Percentiles rank a stretch among this genome's conserved stretches.
Evolutionary conservation across 2,329 filamentous ascomycete genomes (phyloP).

Genomic region (Chaetomiaceae sp.): DNA sequence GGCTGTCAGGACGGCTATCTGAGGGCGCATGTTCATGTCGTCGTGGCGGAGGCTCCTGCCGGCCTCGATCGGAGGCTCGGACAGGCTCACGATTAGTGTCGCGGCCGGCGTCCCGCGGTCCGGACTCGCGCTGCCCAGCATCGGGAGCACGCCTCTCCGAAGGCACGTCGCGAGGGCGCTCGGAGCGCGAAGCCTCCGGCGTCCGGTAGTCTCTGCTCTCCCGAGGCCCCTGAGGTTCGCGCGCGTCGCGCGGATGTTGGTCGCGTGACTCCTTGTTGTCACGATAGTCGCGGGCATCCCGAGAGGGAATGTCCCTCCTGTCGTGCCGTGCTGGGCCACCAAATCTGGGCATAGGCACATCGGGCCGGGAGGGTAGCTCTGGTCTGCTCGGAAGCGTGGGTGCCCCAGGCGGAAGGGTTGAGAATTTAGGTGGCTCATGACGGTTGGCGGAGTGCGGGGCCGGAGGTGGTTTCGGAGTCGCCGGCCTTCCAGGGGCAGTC

Average conservation of each 20-base stretch:
- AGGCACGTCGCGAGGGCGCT: conserved; percentile 40
- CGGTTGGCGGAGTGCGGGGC: conserved; percentile 20
- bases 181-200: conserved; percentile 39
- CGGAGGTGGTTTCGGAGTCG: conserved; percentile 28
- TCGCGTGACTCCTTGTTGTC: conserved; percentile 34
- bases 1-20: conserved; percentile 31
- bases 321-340: conserved; percentile 34
- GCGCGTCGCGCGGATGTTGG: conserved; percentile 33
- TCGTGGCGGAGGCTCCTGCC: conserved; percentile 31
- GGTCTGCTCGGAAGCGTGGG: conserved; percentile 32
- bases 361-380: conserved; percentile 25
- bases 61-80: conserved; percentile 36
- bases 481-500: conserved; percentile 24
- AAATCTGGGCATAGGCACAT: conserved; percentile 33
- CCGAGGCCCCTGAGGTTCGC: conserved; percentile 37
- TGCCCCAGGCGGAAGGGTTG: conserved; percentile 32
- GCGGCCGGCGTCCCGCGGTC: conserved; percentile 8
- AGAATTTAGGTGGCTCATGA: conserved; percentile 33
- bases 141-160: conserved; percentile 43
- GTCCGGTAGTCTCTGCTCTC: conserved; percentile 30
- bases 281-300: conserved; percentile 35
- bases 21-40: conserved; percentile 34
- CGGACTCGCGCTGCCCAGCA: conserved; percentile 17
- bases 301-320: conserved; percentile 28
- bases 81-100: conserved; percentile 19